Conservation (phyloP, 2,329 filamentous ascomycete genomes). For the Verticillium zaregamsianum region DNA sequence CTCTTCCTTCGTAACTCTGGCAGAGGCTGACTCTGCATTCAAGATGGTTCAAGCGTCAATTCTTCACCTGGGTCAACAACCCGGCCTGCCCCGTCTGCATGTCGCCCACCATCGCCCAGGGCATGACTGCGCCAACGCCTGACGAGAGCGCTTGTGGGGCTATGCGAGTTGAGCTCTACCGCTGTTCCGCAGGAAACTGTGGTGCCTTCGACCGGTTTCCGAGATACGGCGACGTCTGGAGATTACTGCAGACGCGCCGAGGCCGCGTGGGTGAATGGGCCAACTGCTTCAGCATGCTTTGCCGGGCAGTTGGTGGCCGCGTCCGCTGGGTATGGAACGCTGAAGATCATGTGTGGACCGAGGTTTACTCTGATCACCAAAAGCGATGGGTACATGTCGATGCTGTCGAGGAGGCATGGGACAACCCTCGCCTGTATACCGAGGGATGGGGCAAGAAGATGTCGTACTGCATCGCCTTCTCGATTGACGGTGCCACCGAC, state of each 20-base stretch:
- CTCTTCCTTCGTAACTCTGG: neutral
- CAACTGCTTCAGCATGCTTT: conserved; percentile 98
- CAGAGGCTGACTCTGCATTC: neutral
- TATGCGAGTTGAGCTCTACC: conserved; percentile 82
- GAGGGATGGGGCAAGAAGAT: conserved; percentile 97
- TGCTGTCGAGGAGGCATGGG: conserved; percentile 90
- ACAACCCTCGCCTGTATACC: conserved; percentile 86
- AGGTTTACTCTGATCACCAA: conserved; percentile 92
- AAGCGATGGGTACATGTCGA: conserved; percentile 97
- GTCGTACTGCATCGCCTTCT: conserved; percentile 96
- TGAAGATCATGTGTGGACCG: conserved; percentile 97
- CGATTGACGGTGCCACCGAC: conserved; percentile 73
- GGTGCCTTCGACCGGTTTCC: conserved; percentile 83
- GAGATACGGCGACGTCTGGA: conserved; percentile 92
- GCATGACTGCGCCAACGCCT: conserved; percentile 77
- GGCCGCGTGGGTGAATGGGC: conserved; percentile 94
- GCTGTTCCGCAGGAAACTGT: conserved; percentile 74
- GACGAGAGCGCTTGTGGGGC: conserved; percentile 90
- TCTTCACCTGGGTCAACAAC: conserved; percentile 97
- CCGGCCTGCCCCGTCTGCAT: conserved; percentile 78
- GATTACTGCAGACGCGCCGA: conserved; percentile 77
- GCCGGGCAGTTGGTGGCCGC: conserved; percentile 82
- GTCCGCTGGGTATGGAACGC: conserved; percentile 98
- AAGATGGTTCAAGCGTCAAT: conserved; percentile 92
- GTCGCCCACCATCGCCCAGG: conserved; percentile 76